Evolutionary conservation across 495 filamentous ascomycete genomes (phyloP), one percentile per base, ranked within the genome.

Genomic region (Penicillium subrubescens): DNA sequence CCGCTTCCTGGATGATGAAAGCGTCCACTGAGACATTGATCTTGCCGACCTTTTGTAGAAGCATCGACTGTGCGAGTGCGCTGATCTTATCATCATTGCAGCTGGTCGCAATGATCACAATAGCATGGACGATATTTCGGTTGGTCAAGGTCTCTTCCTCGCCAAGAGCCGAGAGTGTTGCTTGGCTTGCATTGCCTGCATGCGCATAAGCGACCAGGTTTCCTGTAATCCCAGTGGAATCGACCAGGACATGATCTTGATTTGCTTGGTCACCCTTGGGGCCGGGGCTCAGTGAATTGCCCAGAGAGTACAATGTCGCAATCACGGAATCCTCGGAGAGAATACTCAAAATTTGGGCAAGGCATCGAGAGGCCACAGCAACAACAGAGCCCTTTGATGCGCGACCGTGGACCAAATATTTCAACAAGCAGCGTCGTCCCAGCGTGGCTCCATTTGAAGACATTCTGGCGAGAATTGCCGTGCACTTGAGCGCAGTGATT

Each of bases 291-390:
- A 99, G 75, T 11, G 95, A 89, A 74, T 99, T 98, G 17, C 95
- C 96, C 59, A 99, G 81, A 1, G 93, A 93, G 76, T 98, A 98
- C 11, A 99, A 79, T 2, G 93, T 97, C 6, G 93, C 96, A 67
- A 99, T 98, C 33, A 96, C 87, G 31, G 92, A 89, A 82, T 99
- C 95, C 68, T 96, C 90, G 6, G 96, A 94, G 7, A 97, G 85
- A 62, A 89, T 82, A 56, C 86, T 87, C 56, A 98, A 77, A 55
- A 96, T 82, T 59, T 87, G 90, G 5, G 92, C 91, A 51, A 99
- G 82, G 71, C 90, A 94, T 55, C 86, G 87, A 5, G 93, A 92
- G 37, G 94, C 95, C 31, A 94, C 83, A 12, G 77, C 80, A 17
- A 94, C 85, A 31, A 87, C 90, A 34, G 82, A 75, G 25, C 83